Percentiles rank a stretch among this genome's conserved stretches.
Evolutionary conservation across 148 eudicot species (phyloP).

Genomic region (Chenopodium quinoa): DNA sequence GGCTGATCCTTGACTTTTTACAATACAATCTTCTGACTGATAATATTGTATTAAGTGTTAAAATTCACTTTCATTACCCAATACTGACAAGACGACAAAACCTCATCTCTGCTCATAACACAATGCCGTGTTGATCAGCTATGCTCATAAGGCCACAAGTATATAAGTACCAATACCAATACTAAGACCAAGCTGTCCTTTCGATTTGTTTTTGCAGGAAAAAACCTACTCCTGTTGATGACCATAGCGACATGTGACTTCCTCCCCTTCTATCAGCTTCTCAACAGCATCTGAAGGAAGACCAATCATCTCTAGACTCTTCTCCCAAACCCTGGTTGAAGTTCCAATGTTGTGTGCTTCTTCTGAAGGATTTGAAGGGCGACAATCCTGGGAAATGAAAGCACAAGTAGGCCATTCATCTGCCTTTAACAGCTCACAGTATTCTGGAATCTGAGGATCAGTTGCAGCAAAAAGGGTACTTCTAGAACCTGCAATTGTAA

Average conservation of each 20-base stretch:
- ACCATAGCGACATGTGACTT: conserved; percentile 62
- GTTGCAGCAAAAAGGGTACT: conserved; percentile 94
- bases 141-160: neutral
- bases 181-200: neutral
- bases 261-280: conserved; percentile 74
- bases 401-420: conserved; percentile 96
- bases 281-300: conserved; percentile 82
- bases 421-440: conserved; percentile 72
- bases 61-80: neutral
- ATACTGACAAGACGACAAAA: neutral
- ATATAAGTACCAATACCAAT: neutral
- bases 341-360: conserved; percentile 83
- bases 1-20: neutral
- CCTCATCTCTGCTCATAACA: neutral
- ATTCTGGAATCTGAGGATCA: conserved; percentile 89
- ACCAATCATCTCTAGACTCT: conserved; percentile 77
- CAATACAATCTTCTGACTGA: neutral
- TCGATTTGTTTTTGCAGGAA: neutral
- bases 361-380: conserved; percentile 87
- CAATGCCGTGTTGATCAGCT: neutral
- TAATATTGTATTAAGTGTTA: neutral
- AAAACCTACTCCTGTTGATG: conserved; percentile 26
- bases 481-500: conserved; percentile 62
- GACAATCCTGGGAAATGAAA: conserved; percentile 81
- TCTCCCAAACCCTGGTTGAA: conserved; percentile 73